Evolutionary conservation across 192 early-diverging fungal species (phyloP), one percentile per base, ranked within the genome.

Genomic region (Gigaspora rosea): DNA sequence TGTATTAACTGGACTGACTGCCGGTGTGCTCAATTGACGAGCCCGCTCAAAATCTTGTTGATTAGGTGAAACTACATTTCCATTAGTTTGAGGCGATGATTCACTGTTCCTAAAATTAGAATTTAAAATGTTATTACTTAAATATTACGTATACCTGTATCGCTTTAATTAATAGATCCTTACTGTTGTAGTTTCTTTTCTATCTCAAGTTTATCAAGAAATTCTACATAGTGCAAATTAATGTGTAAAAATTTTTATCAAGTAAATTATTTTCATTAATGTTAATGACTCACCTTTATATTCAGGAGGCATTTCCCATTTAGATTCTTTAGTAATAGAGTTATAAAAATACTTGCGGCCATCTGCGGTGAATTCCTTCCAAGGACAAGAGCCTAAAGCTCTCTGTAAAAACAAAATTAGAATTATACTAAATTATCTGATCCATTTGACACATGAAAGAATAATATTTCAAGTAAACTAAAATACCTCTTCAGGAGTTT

Each of bases 301-400:
- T 65, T 93, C 95, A 0, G 80, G 85, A 8, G 96, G 96, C 49
- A 91, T 89, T 33, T 94, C 91, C 96, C 96, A 98, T 20, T 90
- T 91, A 4, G 95, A 93, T 71, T 92, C 88, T 65, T 94, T 92
- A 50, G 92, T 92, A 35, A 75, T 68, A 4, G 85, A 83, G 81
- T 97, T 92, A 83, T 91, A 92, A 79, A 95, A 98, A 80, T 98
- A 98, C 61, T 91, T 89, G 9, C 92, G 90, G 6, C 90, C 89
- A 15, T 91, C 89, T 0, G 91, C 87, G 27, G 87, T 89, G 75
- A 92, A 95, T 80, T 95, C 94, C 78, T 95, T 96, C 96, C 96
- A 97, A 36, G 87, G 80, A 75, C 88, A 87, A 16, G 78, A 73
- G 18, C 88, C 80, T 48, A 93, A 75, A 41, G 90, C 89, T 65